Percentiles rank a stretch among this genome's conserved stretches.
phyloP scores from a whole-genome alignment of 495 filamentous ascomycete genomes.

The Hyphodiscus hymeniophilus region DNA sequence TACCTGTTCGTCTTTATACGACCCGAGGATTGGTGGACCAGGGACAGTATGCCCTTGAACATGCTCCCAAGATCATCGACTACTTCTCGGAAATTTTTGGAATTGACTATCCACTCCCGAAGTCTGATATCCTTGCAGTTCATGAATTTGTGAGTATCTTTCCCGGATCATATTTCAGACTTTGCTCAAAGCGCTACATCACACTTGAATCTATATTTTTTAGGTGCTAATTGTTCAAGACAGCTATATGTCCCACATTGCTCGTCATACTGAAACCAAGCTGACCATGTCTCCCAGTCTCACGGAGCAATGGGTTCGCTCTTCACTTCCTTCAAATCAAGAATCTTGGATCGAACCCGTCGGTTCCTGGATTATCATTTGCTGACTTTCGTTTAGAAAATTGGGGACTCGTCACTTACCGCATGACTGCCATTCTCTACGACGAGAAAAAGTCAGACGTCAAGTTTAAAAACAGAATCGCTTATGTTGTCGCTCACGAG shows the following conservation, averaged over 20 bases:
- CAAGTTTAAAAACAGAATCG: constrained; percentile 80
- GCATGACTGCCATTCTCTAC: constrained; percentile 86
- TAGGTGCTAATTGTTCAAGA: constrained; percentile 9
- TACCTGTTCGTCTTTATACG: constrained; percentile 94
- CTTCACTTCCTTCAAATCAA: too few species aligned
- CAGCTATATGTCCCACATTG: constrained; percentile 25
- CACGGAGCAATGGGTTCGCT: constrained; percentile 50
- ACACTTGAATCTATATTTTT: too few species aligned
- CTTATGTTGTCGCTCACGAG: constrained; percentile 92
- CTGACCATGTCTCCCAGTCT: constrained; percentile 42
- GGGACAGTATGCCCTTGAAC: constrained; percentile 75
- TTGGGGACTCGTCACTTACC: constrained; percentile 95
- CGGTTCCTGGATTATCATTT: neutral
- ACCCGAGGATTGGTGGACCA: constrained; percentile 85
- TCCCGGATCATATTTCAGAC: neutral
- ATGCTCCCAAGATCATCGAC: constrained; percentile 83
- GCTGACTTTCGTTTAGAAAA: constrained; percentile 69
- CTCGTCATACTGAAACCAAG: neutral
- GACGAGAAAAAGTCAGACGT: constrained; percentile 86
- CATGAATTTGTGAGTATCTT: constrained; percentile 74
- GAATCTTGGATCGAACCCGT: neutral
- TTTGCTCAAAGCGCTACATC: too few species aligned
- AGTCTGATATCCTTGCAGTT: constrained; percentile 89
- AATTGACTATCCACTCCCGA: constrained; percentile 92
- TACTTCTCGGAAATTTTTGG: constrained; percentile 92